These are phyloP conservation scores for Xylariaceae sp. DNA, from an alignment of 2,329 filamentous ascomycete species.

Conservation along the genomic window DNA sequence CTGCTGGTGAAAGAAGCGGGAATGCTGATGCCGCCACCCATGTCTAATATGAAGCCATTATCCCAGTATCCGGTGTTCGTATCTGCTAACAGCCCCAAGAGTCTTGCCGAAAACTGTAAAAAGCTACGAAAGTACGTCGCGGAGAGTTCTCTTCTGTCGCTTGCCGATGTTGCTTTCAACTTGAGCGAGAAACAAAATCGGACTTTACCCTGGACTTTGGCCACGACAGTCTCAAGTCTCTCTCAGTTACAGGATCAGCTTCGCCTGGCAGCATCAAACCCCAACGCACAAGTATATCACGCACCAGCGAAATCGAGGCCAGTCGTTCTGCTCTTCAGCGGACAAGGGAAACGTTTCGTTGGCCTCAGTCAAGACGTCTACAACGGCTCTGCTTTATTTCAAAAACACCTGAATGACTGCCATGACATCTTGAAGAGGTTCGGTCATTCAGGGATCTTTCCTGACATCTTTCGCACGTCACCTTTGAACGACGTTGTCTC, in stretches of 20 bases:
- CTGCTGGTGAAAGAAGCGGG: slow-evolving; percentile 25
- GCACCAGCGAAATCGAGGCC: slow-evolving; percentile 16
- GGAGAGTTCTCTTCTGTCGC: background rate
- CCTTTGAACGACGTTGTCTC: slow-evolving; percentile 26
- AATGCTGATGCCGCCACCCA: background rate
- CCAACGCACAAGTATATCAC: background rate
- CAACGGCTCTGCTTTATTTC: slow-evolving; percentile 23
- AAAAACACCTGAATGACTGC: slow-evolving; percentile 22
- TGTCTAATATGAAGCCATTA: background rate
- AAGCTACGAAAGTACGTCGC: background rate
- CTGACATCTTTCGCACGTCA: slow-evolving; percentile 29
- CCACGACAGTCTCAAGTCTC: slow-evolving; percentile 30
- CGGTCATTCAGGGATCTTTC: slow-evolving; percentile 28
- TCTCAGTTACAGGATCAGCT: background rate
- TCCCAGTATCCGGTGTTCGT: background rate
- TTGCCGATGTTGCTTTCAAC: background rate
- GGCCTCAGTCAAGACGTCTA: slow-evolving; percentile 32
- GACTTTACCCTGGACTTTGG: slow-evolving; percentile 33
- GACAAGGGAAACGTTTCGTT: slow-evolving; percentile 31
- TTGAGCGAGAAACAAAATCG: background rate
- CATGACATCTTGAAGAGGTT: background rate
- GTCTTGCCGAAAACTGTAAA: background rate
- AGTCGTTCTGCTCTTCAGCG: slow-evolving; percentile 36
- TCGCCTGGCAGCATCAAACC: background rate
- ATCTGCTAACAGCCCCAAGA: background rate